phyloP scores from a whole-genome alignment of 352 stramenopile species.

The Pythium aquatile region DNA sequence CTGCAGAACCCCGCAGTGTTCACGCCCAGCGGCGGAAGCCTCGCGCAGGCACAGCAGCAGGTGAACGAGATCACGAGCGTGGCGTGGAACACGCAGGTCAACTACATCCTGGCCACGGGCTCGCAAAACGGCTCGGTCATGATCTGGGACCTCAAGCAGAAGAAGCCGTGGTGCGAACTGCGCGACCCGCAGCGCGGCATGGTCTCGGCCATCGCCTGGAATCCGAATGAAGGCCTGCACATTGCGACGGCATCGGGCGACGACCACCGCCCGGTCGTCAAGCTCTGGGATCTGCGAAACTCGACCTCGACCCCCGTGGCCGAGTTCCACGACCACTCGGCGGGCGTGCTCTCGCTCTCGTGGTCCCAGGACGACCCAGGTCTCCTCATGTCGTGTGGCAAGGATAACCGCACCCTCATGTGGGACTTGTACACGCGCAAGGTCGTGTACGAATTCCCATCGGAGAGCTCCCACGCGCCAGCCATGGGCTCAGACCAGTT shows the following conservation, averaged over 20 bases:
- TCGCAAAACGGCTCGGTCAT: slow-evolving; percentile 93
- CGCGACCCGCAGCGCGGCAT: slow-evolving; percentile 85
- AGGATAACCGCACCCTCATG: slow-evolving; percentile 98
- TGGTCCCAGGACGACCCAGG: slow-evolving; percentile 97
- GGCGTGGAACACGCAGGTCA: slow-evolving; percentile 97
- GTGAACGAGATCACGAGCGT: slow-evolving; percentile 89
- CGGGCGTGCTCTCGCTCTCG: slow-evolving; percentile 95
- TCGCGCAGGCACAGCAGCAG: slow-evolving; percentile 57
- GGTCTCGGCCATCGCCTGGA: slow-evolving; percentile 95
- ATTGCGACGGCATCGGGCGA: slow-evolving; percentile 95
- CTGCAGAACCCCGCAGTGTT: slow-evolving; percentile 89
- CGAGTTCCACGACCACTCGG: slow-evolving; percentile 94
- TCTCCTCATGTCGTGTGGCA: slow-evolving; percentile 92
- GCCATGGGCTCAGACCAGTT: slow-evolving; percentile 80
- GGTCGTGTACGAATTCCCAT: slow-evolving; percentile 94
- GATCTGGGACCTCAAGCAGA: slow-evolving; percentile 98
- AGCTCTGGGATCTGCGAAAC: slow-evolving; percentile 98
- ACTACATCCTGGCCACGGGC: slow-evolving; percentile 97
- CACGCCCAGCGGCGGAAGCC: slow-evolving; percentile 71
- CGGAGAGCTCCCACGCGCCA: slow-evolving; percentile 53
- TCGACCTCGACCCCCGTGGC: slow-evolving; percentile 96
- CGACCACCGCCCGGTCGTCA: slow-evolving; percentile 95
- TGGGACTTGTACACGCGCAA: slow-evolving; percentile 96
- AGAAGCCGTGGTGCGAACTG: slow-evolving; percentile 98
- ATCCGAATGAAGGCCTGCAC: slow-evolving; percentile 97